Percentiles rank a stretch among this genome's conserved stretches.
Evolutionary conservation across 169 alveolate genomes (phyloP).

Genomic region (Hammondia hammondi): DNA sequence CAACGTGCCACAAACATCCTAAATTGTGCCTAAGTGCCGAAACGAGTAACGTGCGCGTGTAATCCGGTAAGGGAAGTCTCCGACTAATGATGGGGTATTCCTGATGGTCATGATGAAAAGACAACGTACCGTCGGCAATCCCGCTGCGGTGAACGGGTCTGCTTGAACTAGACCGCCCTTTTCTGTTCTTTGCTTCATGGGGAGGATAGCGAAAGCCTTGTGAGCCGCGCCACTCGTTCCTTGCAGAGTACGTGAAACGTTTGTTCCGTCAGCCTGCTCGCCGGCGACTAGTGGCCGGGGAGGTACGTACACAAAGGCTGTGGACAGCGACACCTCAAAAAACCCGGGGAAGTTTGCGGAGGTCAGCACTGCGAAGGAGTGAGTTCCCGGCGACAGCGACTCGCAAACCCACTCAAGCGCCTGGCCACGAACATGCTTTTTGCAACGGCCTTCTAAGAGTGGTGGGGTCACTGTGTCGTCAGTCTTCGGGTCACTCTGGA

Average conservation of each 20-base stretch:
- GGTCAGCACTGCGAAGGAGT: constrained; percentile 16
- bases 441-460: neutral
- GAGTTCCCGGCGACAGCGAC: constrained; percentile 4
- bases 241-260: neutral
- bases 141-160: constrained; percentile 1
- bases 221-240: constrained; percentile 17
- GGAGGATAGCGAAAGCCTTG: constrained; percentile 2
- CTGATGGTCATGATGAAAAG: too few relatives aligned
- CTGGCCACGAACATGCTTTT: neutral
- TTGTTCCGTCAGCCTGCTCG: neutral
- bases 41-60: too few relatives aligned
- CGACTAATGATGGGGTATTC: too few relatives aligned
- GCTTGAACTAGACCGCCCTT: neutral
- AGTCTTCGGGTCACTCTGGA: neutral
- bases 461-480: neutral
- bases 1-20: too few relatives aligned
- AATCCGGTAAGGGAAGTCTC: too few relatives aligned
- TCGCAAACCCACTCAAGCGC: constrained; percentile 28
- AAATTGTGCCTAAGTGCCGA: too few relatives aligned
- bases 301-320: neutral
- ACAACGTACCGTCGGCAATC: neutral
- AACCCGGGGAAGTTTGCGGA: neutral
- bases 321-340: neutral
- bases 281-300: neutral
- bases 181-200: neutral